A percentile compares a stretch with the other conserved stretches of the same genome.
phyloP scores from a whole-genome alignment of 495 filamentous ascomycete genomes.

The Talaromyces nanjingensis region DNA sequence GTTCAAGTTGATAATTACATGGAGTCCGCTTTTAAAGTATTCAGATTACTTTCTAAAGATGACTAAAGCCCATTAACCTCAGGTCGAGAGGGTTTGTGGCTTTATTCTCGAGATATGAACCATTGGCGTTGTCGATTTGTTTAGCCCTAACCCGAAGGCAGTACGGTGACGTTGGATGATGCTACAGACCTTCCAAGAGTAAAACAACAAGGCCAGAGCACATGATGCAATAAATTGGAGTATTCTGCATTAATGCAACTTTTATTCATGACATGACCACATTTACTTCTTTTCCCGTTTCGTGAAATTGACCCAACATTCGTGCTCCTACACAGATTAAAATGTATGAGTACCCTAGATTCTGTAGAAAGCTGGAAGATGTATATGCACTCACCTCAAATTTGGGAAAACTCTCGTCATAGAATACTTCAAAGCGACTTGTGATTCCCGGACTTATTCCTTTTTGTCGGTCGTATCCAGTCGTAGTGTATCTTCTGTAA shows the following conservation, averaged over 20 bases:
- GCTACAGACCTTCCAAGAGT: no score
- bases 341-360: neutral
- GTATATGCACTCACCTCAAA: neutral
- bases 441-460: slow-evolving; percentile 25
- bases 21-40: neutral
- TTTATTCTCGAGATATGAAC: no score
- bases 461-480: slow-evolving; percentile 13
- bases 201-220: no score
- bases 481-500: slow-evolving; percentile 27
- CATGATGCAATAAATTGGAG: no score
- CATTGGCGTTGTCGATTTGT: no score
- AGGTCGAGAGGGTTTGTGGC: no score
- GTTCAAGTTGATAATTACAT: neutral
- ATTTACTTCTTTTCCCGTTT: neutral
- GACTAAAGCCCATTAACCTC: no score
- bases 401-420: slow-evolving; percentile 21
- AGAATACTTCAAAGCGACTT: slow-evolving; percentile 33
- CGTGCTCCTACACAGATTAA: neutral
- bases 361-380: neutral
- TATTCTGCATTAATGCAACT: no score
- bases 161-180: no score
- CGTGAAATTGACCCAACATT: neutral
- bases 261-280: no score
- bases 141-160: no score
- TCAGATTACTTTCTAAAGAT: no score